Evolutionary conservation across 108 stramenopile genomes (phyloP).

Genomic region (Fragilaria radians): DNA sequence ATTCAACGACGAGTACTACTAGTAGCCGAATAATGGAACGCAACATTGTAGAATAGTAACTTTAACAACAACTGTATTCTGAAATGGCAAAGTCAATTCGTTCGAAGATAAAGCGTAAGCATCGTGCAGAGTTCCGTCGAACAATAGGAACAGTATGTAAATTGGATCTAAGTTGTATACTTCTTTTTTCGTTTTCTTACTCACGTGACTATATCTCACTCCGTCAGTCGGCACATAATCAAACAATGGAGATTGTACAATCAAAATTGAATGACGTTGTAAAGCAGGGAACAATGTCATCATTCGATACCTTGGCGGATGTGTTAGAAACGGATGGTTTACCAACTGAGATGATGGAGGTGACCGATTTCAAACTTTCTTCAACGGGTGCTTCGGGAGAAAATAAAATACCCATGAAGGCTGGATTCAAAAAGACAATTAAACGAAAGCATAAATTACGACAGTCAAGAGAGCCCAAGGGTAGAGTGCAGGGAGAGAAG

Average conservation of each 20-base stretch:
- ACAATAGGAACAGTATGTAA: constrained; percentile 70
- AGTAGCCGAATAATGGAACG: too few relatives aligned
- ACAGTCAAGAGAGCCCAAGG: background rate
- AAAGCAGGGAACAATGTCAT: constrained; percentile 12
- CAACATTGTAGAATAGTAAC: too few relatives aligned
- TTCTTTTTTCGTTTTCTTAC: background rate
- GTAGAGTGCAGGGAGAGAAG: constrained; percentile 29
- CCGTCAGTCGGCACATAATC: constrained; percentile 45
- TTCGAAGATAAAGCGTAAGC: constrained; percentile 71
- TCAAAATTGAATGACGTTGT: constrained; percentile 44
- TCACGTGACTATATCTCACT: constrained; percentile 3
- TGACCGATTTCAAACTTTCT: background rate
- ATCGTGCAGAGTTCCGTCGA: constrained; percentile 68
- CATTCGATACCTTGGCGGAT: background rate
- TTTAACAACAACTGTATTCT: too few relatives aligned
- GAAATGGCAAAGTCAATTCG: constrained; percentile 87
- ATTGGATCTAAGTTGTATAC: background rate
- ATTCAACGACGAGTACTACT: too few relatives aligned
- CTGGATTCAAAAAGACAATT: background rate
- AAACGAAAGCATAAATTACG: background rate
- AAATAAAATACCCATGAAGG: background rate
- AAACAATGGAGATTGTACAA: constrained; percentile 52
- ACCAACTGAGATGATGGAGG: background rate
- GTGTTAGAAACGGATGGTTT: background rate
- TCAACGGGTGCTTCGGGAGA: background rate